These are phyloP conservation scores for Sophora flavescens DNA, from an alignment of 306 rosid genomes.

Conservation along the genomic window DNA sequence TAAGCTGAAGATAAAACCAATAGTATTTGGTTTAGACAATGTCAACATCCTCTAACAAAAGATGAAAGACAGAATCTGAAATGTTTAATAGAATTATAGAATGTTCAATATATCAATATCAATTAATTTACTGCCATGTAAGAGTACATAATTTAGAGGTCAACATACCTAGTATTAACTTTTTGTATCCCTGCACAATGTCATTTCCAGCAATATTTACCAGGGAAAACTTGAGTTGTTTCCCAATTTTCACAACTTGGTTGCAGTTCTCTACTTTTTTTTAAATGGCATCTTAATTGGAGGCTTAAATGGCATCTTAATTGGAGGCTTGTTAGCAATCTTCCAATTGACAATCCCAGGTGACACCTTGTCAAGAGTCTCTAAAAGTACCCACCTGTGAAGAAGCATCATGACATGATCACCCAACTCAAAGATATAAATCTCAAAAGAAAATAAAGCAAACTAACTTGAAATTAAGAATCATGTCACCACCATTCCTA, in stretches of 20 bases:
- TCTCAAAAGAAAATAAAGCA: neutral
- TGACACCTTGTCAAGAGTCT: constrained; percentile 88
- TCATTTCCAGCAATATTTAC: constrained; percentile 98
- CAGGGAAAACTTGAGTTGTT: constrained; percentile 86
- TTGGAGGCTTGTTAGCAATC: constrained; percentile 93
- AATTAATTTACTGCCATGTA: neutral
- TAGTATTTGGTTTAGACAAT: constrained; percentile 28
- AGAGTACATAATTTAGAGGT: neutral
- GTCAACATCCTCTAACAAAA: neutral
- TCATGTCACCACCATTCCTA: neutral
- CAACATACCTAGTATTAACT: constrained; percentile 82
- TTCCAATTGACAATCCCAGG: constrained; percentile 98
- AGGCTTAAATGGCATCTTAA: no score
- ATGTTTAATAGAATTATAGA: neutral
- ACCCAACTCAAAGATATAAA: constrained; percentile 26
- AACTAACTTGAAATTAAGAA: constrained; percentile 10
- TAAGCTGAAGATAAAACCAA: constrained; percentile 66
- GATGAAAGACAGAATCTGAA: neutral
- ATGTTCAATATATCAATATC: constrained; percentile 28
- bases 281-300: constrained; percentile 98
- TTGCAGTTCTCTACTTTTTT: constrained; percentile 99
- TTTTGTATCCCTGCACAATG: constrained; percentile 94
- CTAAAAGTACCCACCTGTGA: constrained; percentile 91
- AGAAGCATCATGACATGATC: constrained; percentile 3
- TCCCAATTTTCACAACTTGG: constrained; percentile 94